A percentile compares a stretch with the other conserved stretches of the same genome.
Evolutionary conservation across 2,329 filamentous ascomycete species (phyloP).

Genomic region (Canariomyces notabilis): DNA sequence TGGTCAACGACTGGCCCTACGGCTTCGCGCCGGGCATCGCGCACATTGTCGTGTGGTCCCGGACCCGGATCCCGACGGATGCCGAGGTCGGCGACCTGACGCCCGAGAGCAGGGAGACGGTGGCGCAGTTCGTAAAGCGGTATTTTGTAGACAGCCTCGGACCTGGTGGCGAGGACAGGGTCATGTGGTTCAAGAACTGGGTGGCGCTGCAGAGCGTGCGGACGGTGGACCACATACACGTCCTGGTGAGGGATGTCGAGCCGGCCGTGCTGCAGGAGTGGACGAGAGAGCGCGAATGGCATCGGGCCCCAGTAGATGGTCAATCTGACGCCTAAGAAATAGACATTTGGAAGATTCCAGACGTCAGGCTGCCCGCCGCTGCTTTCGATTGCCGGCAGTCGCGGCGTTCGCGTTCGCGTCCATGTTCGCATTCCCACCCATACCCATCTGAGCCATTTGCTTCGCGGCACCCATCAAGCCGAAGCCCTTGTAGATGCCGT

Average conservation of each 20-base stretch:
- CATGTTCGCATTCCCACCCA: no score
- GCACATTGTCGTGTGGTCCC: constrained; percentile 92
- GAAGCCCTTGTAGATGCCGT: constrained; percentile 50
- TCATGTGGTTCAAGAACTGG: constrained; percentile 95
- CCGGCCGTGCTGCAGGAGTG: constrained; percentile 49
- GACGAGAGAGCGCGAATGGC: constrained; percentile 43
- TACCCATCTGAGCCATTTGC: constrained; percentile 43
- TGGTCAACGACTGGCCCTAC: constrained; percentile 94
- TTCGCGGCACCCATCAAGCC: constrained; percentile 50
- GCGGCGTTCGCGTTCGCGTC: constrained; percentile 33
- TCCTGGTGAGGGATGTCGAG: constrained; percentile 56
- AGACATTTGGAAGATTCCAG: constrained; percentile 25
- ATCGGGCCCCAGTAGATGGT: constrained; percentile 23
- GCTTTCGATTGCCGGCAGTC: constrained; percentile 46
- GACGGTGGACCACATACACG: constrained; percentile 83
- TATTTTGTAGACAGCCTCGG: constrained; percentile 61
- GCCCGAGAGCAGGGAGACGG: constrained; percentile 54
- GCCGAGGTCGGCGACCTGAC: constrained; percentile 65
- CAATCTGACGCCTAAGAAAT: not conserved
- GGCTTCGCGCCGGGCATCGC: constrained; percentile 60
- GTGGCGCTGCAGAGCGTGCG: constrained; percentile 80
- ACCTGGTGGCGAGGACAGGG: constrained; percentile 42
- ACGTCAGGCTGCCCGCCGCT: constrained; percentile 43
- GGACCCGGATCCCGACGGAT: constrained; percentile 72
- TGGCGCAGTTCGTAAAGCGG: constrained; percentile 64